Conservation (phyloP, 202 grass and related monocot species). For the Carex arenaria region DNA sequence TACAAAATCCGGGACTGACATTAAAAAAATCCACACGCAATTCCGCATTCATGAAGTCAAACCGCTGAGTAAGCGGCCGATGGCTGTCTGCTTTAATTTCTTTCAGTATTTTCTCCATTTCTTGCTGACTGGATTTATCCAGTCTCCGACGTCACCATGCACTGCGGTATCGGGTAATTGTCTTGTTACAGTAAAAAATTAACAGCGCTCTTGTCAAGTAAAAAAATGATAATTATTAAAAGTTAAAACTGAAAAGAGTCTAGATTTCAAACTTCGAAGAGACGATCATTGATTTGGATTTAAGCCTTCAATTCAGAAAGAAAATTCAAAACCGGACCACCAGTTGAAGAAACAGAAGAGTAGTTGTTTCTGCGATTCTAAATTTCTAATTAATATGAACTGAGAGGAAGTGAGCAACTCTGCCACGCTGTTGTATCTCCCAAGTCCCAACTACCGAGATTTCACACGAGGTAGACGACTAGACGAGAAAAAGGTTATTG, state of each 20-base stretch:
- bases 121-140: neutral
- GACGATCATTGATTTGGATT: neutral
- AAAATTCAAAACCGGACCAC: neutral
- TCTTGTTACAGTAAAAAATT: neutral
- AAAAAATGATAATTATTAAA: neutral
- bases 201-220: neutral
- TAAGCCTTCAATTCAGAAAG: neutral
- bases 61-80: neutral
- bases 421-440: neutral
- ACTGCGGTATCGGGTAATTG: neutral
- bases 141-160: neutral
- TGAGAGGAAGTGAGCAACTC: neutral
- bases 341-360: neutral
- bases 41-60: neutral
- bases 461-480: neutral
- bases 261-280: neutral
- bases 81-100: neutral
- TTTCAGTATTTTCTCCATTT: neutral
- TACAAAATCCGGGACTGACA: neutral
- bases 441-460: constrained; percentile 10
- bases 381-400: neutral
- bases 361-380: neutral
- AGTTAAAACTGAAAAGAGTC: neutral
- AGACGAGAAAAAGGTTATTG: neutral
- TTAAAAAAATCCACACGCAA: neutral